Percentiles rank a stretch among this genome's conserved stretches.
Evolutionary conservation across 179 eudicot species (phyloP).

Genomic region (Vitellaria paradoxa): DNA sequence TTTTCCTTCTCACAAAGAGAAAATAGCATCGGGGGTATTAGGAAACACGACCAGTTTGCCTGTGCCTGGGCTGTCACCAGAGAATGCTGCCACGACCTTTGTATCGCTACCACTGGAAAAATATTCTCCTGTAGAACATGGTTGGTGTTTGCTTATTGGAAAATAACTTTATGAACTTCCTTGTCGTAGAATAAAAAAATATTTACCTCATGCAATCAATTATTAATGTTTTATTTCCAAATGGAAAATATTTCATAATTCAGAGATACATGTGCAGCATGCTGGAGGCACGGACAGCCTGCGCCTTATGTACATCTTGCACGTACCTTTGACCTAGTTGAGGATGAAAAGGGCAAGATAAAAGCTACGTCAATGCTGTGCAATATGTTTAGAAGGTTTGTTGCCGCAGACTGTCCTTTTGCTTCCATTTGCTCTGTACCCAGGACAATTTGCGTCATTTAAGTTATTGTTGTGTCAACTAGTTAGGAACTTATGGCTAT

Average conservation of each 20-base stretch:
- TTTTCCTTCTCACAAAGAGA: slow-evolving; percentile 30
- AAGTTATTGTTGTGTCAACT: slow-evolving; percentile 6
- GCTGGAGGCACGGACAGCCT: slow-evolving; percentile 84
- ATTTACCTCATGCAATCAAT: neutral
- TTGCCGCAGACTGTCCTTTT: neutral
- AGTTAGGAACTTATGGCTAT: neutral
- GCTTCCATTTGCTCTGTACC: neutral
- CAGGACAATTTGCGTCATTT: neutral
- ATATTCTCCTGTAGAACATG: slow-evolving; percentile 83
- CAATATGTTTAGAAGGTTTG: slow-evolving; percentile 98
- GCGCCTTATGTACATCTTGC: slow-evolving; percentile 93
- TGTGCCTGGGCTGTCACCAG: slow-evolving; percentile 21
- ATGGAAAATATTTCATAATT: slow-evolving; percentile 9
- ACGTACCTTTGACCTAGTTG: slow-evolving; percentile 86
- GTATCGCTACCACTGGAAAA: slow-evolving; percentile 66
- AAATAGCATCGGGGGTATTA: slow-evolving; percentile 24
- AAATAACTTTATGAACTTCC: neutral
- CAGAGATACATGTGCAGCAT: slow-evolving; percentile 50
- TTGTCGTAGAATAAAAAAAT: neutral
- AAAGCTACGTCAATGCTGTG: slow-evolving; percentile 90
- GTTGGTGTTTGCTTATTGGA: slow-evolving; percentile 37
- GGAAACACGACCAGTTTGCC: slow-evolving; percentile 24
- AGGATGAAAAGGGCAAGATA: slow-evolving; percentile 86
- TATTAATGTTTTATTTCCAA: slow-evolving; percentile 1
- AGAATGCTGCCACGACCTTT: slow-evolving; percentile 29